Base-by-base conservation (phyloP, 2,329 filamentous ascomycete species). In the Parascedosporium putredinis region DNA sequence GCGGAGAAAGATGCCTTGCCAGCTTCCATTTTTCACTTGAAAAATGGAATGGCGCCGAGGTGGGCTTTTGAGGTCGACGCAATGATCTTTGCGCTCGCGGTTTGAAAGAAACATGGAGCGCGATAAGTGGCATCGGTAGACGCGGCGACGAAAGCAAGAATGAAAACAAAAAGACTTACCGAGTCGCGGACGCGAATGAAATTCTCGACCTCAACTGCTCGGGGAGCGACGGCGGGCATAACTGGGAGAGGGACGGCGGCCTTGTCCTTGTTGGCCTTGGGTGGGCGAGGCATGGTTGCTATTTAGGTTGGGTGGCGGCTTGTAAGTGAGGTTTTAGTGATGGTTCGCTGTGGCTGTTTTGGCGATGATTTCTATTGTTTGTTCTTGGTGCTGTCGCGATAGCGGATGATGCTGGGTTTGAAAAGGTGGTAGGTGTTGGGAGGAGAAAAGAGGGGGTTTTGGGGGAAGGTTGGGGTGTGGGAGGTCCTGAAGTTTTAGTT, bases 181-280 rank as follows among this genome's bases (percentile, higher is more conserved):
- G 81, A 83, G 64, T 94, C 88, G 60, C 88, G 80, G 45, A 89
- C 88, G 62, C 83, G 76, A 53, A 87, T 76, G 64, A 91, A 91
- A 65, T 87, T 84, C 52, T 88, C 83, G 51, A 85, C 75, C 54
- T 88, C 80, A 55, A 86, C 78, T 38, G 72, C 60, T 10, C 51
- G 50, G 6, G 47, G 47, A 9, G 48, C 40, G 25, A 38, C 31
- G 55, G 54, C 52, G 23, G 40, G 27, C 8, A 50, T 42, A 14
- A 67, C 62, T 22, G 69, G 62, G 51, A 68, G 67, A 58, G 72
- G 67, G 51, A 62, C 58, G 45, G 69, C 65, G 50, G 65, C 58
- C 59, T 64, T 64, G 54, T 64, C 64, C 53, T 66, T 63, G 54
- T 58, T 62, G 49, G 64, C 63, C 60, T 73, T 74, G 52, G 67